Evolutionary conservation across 2,329 filamentous ascomycete genomes (phyloP).

Genomic region (Arthroderma sp.): DNA sequence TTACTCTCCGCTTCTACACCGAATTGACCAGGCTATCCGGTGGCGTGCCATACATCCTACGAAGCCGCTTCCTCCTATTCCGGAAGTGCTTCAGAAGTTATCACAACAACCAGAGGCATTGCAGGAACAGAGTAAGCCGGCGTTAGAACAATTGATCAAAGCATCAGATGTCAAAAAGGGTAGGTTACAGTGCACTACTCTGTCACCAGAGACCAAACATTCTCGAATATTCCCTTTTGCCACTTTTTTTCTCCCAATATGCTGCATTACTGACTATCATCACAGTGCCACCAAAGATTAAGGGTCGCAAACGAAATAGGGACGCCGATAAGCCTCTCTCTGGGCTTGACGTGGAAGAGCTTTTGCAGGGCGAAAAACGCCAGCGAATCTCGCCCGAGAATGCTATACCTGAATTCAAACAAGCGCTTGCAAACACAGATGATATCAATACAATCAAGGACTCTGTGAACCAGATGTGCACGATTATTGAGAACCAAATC

Average conservation of each 20-base stretch:
- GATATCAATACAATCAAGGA: constrained; percentile 52
- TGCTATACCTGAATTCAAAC: constrained; percentile 82
- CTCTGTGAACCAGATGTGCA: constrained; percentile 61
- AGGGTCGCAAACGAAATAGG: constrained; percentile 55
- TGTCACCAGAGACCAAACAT: background rate
- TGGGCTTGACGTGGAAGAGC: constrained; percentile 70
- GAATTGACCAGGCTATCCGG: constrained; percentile 73
- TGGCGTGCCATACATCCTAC: constrained; percentile 66
- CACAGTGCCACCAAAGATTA: constrained; percentile 64
- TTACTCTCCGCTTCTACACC: constrained; percentile 76
- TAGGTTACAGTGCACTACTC: constrained; percentile 27
- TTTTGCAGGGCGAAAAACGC: constrained; percentile 52
- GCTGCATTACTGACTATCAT: background rate
- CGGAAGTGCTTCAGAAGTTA: constrained; percentile 58
- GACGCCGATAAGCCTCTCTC: constrained; percentile 73
- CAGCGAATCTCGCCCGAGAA: constrained; percentile 54
- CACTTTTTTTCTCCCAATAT: background rate
- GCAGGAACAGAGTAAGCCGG: constrained; percentile 44
- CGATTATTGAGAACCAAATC: constrained; percentile 58
- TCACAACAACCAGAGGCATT: constrained; percentile 60
- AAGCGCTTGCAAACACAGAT: constrained; percentile 52
- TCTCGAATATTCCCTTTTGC: background rate
- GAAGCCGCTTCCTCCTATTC: constrained; percentile 48
- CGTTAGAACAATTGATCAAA: constrained; percentile 52
- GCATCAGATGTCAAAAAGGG: constrained; percentile 74